Evolutionary conservation across 306 rosid genomes (phyloP).

Genomic region (Gynostemma pentaphyllum): DNA sequence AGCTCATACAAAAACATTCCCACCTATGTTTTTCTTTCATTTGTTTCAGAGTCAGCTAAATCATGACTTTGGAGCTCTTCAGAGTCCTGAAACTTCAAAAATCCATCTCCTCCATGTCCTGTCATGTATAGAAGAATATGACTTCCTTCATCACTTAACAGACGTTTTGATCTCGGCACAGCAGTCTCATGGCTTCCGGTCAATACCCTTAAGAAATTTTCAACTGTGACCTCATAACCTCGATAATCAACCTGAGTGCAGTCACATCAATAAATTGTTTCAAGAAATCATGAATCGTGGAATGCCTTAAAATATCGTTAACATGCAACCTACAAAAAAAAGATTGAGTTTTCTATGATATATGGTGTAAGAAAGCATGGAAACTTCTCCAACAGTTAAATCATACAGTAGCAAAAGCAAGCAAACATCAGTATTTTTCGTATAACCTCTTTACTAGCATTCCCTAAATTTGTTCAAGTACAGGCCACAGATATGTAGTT

Average conservation of each 20-base stretch:
- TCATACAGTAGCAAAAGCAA: no score
- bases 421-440: no score
- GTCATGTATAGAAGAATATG: constrained; percentile 89
- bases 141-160: constrained; percentile 93
- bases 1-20: constrained; percentile 5
- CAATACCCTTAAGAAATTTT: constrained; percentile 66
- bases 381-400: no score
- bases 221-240: constrained; percentile 86
- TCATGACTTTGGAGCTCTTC: constrained; percentile 98
- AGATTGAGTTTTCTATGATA: no score
- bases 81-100: constrained; percentile 85
- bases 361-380: no score
- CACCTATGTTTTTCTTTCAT: constrained; percentile 88
- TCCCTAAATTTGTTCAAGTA: no score
- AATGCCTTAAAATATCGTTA: background rate
- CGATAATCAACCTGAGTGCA: constrained; percentile 79
- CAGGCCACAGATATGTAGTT: no score
- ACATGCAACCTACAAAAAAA: no score
- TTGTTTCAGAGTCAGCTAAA: constrained; percentile 83
- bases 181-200: constrained; percentile 79
- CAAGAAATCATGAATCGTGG: background rate
- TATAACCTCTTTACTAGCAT: no score
- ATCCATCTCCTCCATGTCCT: constrained; percentile 92
- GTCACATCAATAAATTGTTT: constrained; percentile 12
- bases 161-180: constrained; percentile 89